Percentiles rank a stretch among this genome's conserved stretches.
phyloP scores from a whole-genome alignment of 495 filamentous ascomycete species.

The Lepidopterella palustris region DNA sequence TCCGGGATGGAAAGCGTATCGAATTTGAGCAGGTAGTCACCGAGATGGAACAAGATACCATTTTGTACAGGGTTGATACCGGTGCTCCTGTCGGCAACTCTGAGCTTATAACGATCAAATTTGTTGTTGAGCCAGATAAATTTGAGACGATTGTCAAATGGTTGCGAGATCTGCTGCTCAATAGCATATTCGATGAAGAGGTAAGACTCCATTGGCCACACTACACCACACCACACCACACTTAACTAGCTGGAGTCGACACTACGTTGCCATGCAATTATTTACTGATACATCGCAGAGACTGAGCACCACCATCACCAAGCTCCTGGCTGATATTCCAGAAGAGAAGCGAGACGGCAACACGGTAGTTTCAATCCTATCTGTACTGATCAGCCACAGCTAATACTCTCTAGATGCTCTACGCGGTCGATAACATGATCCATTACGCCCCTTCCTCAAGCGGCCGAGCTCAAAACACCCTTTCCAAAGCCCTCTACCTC shows the following conservation, averaged over 20 bases:
- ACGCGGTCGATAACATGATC: slow-evolving; percentile 73
- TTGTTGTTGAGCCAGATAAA: slow-evolving; percentile 83
- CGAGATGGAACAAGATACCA: slow-evolving; percentile 82
- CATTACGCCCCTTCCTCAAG: slow-evolving; percentile 68
- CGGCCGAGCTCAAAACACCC: slow-evolving; percentile 66
- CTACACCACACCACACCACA: no score
- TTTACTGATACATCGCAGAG: slow-evolving; percentile 39
- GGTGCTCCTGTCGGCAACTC: slow-evolving; percentile 63
- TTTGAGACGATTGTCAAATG: slow-evolving; percentile 77
- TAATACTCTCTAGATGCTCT: slow-evolving; percentile 46
- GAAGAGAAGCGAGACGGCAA: slow-evolving; percentile 86
- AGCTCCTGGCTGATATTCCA: slow-evolving; percentile 86
- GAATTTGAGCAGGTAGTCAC: slow-evolving; percentile 89
- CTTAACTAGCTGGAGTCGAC: no score
- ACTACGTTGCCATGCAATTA: background rate
- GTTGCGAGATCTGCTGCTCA: slow-evolving; percentile 79
- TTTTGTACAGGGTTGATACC: slow-evolving; percentile 66
- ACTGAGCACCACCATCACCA: slow-evolving; percentile 74
- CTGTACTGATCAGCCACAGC: background rate
- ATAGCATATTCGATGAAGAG: slow-evolving; percentile 74
- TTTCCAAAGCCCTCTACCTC: slow-evolving; percentile 84
- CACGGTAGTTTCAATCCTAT: slow-evolving; percentile 40
- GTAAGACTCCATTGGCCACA: slow-evolving; percentile 10
- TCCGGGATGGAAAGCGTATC: slow-evolving; percentile 66
- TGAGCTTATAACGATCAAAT: slow-evolving; percentile 71